Evolutionary conservation across 2,329 filamentous ascomycete genomes (phyloP).

Genomic region (Claviceps sorghi): DNA sequence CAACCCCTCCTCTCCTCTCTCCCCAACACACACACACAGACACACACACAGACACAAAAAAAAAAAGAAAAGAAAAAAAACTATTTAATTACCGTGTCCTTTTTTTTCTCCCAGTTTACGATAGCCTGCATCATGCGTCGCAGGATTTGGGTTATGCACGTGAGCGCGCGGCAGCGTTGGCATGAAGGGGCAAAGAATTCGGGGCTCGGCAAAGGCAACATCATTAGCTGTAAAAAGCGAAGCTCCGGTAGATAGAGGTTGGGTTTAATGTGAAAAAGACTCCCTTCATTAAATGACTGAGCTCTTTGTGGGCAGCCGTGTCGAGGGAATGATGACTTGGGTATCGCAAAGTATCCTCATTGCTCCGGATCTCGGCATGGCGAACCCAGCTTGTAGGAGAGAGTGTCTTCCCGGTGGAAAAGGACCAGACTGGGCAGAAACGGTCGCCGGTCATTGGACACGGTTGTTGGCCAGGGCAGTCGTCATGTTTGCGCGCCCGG

Average conservation of each 20-base stretch:
- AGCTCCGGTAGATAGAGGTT: background rate
- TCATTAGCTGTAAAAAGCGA: background rate
- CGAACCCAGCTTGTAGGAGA: background rate
- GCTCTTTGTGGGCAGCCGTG: background rate
- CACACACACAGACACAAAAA: too few relatives aligned
- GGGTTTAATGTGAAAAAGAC: background rate
- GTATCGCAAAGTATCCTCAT: background rate
- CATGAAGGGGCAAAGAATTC: background rate
- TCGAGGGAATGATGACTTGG: background rate
- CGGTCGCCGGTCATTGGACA: background rate
- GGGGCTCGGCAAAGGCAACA: background rate
- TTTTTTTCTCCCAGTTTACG: background rate
- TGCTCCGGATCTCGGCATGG: background rate
- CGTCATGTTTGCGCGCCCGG: background rate
- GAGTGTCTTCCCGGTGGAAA: too few relatives aligned
- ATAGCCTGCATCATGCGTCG: background rate
- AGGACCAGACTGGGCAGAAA: too few relatives aligned
- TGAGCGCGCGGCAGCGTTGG: background rate
- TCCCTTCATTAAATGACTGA: background rate
- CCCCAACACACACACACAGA: too few relatives aligned
- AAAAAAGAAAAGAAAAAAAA: too few relatives aligned
- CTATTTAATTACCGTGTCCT: background rate
- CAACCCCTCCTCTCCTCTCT: too few relatives aligned
- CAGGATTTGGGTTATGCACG: background rate
- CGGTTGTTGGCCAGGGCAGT: background rate